Percentiles rank a stretch among this genome's conserved stretches.
These are phyloP conservation scores for Cladophialophora yegresii DNA, from an alignment of 2,329 filamentous ascomycete genomes.

Conservation along the genomic window DNA sequence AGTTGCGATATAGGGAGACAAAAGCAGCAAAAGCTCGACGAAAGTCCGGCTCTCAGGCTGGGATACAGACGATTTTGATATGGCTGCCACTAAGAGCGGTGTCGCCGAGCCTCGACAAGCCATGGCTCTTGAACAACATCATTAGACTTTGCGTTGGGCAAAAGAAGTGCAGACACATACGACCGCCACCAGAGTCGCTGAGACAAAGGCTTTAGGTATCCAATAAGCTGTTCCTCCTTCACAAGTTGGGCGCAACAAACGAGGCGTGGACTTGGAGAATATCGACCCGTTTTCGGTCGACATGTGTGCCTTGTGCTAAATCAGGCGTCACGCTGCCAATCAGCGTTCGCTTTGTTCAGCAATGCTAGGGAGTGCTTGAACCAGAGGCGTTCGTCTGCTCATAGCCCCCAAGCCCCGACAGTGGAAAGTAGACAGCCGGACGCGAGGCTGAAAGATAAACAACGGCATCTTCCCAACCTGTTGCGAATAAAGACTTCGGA, in stretches of 20 bases:
- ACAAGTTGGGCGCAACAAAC: constrained; percentile 7
- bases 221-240: constrained; percentile 1
- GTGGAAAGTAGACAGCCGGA: not conserved
- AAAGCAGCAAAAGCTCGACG: constrained; percentile 5
- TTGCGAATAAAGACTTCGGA: not conserved
- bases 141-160: constrained; percentile 1
- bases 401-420: not conserved
- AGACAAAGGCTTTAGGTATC: constrained; percentile 9
- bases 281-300: not conserved
- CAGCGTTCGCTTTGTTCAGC: not conserved
- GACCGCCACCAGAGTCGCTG: not conserved
- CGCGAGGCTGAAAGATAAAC: constrained; percentile 5
- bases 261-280: constrained; percentile 2
- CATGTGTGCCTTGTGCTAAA: constrained; percentile 10
- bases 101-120: not conserved
- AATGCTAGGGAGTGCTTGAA: not conserved
- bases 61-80: constrained; percentile 3
- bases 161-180: constrained; percentile 1
- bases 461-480: not conserved
- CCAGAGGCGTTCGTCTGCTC: not conserved
- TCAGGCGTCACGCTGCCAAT: constrained; percentile 1
- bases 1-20: not conserved
- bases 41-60: constrained; percentile 1
- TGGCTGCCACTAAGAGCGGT: not conserved
- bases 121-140: constrained; percentile 4